Evolutionary conservation across 176 grass and related monocot species (phyloP).

Genomic region (Carex littledalei): DNA sequence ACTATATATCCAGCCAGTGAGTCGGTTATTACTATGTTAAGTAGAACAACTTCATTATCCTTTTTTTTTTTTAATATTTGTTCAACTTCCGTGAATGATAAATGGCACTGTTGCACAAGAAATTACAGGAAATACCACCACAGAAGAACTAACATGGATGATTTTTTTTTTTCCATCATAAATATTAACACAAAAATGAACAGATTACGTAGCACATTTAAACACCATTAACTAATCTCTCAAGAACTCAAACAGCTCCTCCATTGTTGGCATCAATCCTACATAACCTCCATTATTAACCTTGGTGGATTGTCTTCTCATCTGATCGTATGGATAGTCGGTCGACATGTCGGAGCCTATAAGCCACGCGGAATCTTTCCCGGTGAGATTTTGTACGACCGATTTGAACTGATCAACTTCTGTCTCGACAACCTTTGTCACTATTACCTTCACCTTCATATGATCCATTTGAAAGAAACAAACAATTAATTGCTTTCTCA

Average conservation of each 20-base stretch:
- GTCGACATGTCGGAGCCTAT: neutral
- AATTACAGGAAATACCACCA: neutral
- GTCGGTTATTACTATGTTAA: no score
- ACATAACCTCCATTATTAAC: neutral
- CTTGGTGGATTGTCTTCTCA: neutral
- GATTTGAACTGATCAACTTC: slow-evolving; percentile 41
- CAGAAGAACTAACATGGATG: neutral
- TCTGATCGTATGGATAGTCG: neutral
- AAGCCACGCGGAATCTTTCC: slow-evolving; percentile 29
- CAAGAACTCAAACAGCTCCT: slow-evolving; percentile 28
- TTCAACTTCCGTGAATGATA: no score
- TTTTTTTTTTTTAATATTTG: no score
- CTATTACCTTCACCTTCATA: slow-evolving; percentile 37
- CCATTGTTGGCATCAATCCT: slow-evolving; percentile 23
- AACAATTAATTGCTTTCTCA: neutral
- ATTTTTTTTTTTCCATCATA: neutral
- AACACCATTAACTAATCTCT: slow-evolving; percentile 18
- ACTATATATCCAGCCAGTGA: no score
- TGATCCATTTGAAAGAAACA: slow-evolving; percentile 3
- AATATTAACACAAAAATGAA: neutral
- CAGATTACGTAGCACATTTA: neutral
- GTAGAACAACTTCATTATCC: no score
- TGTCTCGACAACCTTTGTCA: slow-evolving; percentile 27
- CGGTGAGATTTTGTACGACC: slow-evolving; percentile 41
- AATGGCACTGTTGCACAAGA: neutral